Percentiles rank a stretch among this genome's conserved stretches.
Evolutionary conservation across 805 yeast genomes (phyloP).

Genomic region (Starmerella floricola): DNA sequence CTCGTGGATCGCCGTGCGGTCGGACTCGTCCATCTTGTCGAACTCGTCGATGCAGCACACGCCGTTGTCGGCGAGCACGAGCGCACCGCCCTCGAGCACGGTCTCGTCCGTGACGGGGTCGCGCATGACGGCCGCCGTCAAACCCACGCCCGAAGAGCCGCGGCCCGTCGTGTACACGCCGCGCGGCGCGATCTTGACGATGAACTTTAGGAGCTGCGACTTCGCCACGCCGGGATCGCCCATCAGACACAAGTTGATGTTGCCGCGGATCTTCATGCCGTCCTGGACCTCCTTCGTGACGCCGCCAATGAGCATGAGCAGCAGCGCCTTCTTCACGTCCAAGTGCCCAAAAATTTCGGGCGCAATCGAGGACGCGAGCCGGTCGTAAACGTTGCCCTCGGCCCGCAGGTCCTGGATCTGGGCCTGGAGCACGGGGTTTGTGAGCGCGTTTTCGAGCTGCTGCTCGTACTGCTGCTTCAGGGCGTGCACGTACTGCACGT

Average conservation of each 20-base stretch:
- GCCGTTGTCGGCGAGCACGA: slow-evolving; percentile 93
- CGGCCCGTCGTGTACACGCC: slow-evolving; percentile 97
- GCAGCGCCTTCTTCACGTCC: slow-evolving; percentile 83
- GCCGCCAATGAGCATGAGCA: slow-evolving; percentile 82
- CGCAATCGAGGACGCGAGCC: slow-evolving; percentile 79
- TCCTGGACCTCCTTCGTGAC: slow-evolving; percentile 90
- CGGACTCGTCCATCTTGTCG: slow-evolving; percentile 96
- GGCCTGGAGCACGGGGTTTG: slow-evolving; percentile 36
- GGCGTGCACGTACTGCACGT: slow-evolving; percentile 73
- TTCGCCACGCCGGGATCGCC: slow-evolving; percentile 99
- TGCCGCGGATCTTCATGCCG: slow-evolving; percentile 96
- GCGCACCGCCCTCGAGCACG: slow-evolving; percentile 96
- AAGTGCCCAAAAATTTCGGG: slow-evolving; percentile 94
- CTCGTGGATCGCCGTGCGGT: slow-evolving; percentile 95
- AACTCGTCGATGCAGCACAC: slow-evolving; percentile 98
- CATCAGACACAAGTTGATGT: slow-evolving; percentile 88
- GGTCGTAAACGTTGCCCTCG: slow-evolving; percentile 63
- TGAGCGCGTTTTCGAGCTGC: slow-evolving; percentile 36
- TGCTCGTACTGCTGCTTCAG: slow-evolving; percentile 74
- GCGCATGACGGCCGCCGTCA: slow-evolving; percentile 97
- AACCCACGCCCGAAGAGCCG: slow-evolving; percentile 97
- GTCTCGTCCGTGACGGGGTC: slow-evolving; percentile 99
- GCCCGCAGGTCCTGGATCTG: slow-evolving; percentile 44
- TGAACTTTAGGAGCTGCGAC: slow-evolving; percentile 85
- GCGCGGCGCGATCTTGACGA: slow-evolving; percentile 86